These are phyloP conservation scores for Macrophomina pseudophaseolina DNA, from an alignment of 2,329 filamentous ascomycete genomes.

Conservation along the genomic window DNA sequence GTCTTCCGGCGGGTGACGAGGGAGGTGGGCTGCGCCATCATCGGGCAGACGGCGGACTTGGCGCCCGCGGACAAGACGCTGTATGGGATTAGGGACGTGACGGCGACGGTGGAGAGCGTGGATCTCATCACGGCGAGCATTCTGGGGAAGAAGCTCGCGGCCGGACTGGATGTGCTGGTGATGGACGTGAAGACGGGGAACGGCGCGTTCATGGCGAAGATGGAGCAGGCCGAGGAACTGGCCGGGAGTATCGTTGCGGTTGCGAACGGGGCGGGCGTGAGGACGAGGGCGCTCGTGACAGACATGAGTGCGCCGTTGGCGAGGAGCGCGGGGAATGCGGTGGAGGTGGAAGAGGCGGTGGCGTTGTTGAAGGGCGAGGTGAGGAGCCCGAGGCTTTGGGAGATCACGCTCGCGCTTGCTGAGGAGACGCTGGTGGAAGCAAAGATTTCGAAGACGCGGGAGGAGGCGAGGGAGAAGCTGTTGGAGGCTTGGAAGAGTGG, in stretches of 20 bases:
- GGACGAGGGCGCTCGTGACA: slow-evolving; percentile 22
- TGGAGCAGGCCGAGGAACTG: slow-evolving; percentile 14
- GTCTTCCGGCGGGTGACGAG: slow-evolving; percentile 13
- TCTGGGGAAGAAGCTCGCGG: slow-evolving; percentile 25
- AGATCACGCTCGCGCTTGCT: slow-evolving; percentile 21
- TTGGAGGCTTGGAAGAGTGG: slow-evolving; percentile 25
- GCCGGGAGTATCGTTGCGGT: slow-evolving; percentile 24
- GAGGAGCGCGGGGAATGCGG: slow-evolving; percentile 23
- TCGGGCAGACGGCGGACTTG: slow-evolving; percentile 26
- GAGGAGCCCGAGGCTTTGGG: slow-evolving; percentile 20
- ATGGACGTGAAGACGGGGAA: slow-evolving; percentile 27
- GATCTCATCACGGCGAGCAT: slow-evolving; percentile 26
- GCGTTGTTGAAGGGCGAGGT: slow-evolving; percentile 26
- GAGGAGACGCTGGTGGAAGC: slow-evolving; percentile 26
- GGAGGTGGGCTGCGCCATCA: slow-evolving; percentile 24
- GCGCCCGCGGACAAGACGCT: slow-evolving; percentile 27
- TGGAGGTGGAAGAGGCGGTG: slow-evolving; percentile 26
- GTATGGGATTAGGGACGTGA: slow-evolving; percentile 26
- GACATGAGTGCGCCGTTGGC: slow-evolving; percentile 25
- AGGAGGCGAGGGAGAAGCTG: slow-evolving; percentile 5
- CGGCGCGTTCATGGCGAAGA: slow-evolving; percentile 25
- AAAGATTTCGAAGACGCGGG: neutral
- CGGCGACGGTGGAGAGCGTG: slow-evolving; percentile 25
- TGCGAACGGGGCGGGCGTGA: slow-evolving; percentile 21
- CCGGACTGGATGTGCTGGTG: slow-evolving; percentile 25